These are phyloP conservation scores for Melampsora americana DNA, from an alignment of 1,284 basidiomycete genomes.

Conservation along the genomic window DNA sequence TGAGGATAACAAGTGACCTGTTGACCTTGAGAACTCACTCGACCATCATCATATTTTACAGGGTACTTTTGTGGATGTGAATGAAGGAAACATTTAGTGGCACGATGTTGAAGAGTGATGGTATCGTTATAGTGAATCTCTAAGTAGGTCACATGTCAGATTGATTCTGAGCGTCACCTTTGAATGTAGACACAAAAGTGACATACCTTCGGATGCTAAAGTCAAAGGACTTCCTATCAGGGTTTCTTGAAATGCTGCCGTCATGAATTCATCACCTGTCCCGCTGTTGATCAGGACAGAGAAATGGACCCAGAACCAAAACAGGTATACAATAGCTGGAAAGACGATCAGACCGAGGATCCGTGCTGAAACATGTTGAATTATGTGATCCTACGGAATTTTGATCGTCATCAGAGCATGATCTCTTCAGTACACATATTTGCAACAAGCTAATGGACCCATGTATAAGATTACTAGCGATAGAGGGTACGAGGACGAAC, in stretches of 20 bases:
- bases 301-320: conserved; percentile 96
- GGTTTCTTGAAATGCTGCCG: conserved; percentile 95
- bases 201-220: conserved; percentile 76
- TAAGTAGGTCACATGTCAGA: conserved; percentile 52
- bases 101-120: conserved; percentile 82
- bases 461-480: too few relatives aligned
- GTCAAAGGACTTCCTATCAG: conserved; percentile 86
- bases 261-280: conserved; percentile 95
- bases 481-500: conserved; percentile 58
- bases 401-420: neutral
- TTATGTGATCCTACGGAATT: conserved; percentile 73
- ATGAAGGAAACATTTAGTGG: conserved; percentile 87
- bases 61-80: conserved; percentile 89
- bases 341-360: conserved; percentile 80
- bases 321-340: conserved; percentile 84
- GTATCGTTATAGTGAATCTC: conserved; percentile 92
- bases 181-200: neutral
- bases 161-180: conserved; percentile 34
- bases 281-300: conserved; percentile 83
- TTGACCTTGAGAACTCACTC: conserved; percentile 92
- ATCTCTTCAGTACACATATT: conserved; percentile 24
- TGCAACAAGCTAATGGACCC: neutral
- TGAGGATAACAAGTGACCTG: conserved; percentile 98
- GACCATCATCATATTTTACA: conserved; percentile 89
- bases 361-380: conserved; percentile 81